Evolutionary conservation across 225 moss, liverwort and hornwort genomes (phyloP), one percentile per base, ranked within the genome.

Genomic region (Polytrichum commune): DNA sequence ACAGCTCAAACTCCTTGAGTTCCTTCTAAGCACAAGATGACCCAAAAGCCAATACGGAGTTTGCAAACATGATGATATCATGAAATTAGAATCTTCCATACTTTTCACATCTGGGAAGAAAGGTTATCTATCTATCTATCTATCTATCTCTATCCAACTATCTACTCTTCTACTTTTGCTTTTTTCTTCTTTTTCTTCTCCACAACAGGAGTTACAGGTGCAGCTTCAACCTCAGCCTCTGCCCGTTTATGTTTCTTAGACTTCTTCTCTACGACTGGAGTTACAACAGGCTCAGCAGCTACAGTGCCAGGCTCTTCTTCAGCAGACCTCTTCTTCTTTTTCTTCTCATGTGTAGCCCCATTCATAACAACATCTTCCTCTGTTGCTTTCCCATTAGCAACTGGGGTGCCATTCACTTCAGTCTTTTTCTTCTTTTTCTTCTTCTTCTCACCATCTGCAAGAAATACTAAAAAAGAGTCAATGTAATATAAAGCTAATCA

Each of bases 111-210:
- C 38, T 38, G 38, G 10, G 38, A 38, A 33, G 33, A 8, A 33
- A 38, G 38, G 38, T 38, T 38, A 38, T 10, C 38, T 38, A 0
- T 24, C 79, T 87, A 88, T 33, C 1, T 29, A 29, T 5, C 29
- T 30, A 32, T 32, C 32, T 32, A 32, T 32, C 32, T 7, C 32
- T 32, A 1, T 7, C 32, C 1, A 7, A 6, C 32, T 38, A 0
- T 27, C 79, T 87, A 88, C 1, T 71, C 79, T 20, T 82, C 73
- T 62, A 76, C 66, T 83, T 74, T 80, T 74, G 79, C 79, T 38
- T 87, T 87, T 0, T 86, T 86, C 54, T 88, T 88, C 77, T 83
- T 83, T 2, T 81, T 83, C 68, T 86, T 83, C 58, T 81, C 86
- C 4, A 62, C 4, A 3, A 75, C 53, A 28, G 79, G 81, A 4